Conservation (phyloP, 139 green algal species). For the Gonium pectorale region DNA sequence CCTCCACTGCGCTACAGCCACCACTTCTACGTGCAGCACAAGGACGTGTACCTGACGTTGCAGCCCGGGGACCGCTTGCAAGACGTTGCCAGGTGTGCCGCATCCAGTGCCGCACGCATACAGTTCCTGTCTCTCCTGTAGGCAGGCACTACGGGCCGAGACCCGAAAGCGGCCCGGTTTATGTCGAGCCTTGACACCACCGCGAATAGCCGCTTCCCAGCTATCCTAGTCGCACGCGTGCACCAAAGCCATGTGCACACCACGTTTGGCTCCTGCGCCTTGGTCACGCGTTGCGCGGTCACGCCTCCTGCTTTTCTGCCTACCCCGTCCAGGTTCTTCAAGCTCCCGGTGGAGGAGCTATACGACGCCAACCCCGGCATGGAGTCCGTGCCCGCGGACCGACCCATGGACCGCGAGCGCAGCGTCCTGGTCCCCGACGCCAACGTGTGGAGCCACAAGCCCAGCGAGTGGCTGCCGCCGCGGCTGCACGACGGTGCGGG, state of each 20-base stretch:
- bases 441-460: conserved; percentile 51
- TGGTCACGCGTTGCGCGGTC: too few relatives aligned
- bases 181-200: too few relatives aligned
- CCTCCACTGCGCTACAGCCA: too few relatives aligned
- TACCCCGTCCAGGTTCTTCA: conserved; percentile 28
- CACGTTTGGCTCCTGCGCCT: too few relatives aligned
- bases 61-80: background rate
- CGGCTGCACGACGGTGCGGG: conserved; percentile 43
- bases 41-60: conserved; percentile 32
- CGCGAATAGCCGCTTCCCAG: too few relatives aligned
- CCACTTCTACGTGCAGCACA: conserved; percentile 52
- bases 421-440: conserved; percentile 5
- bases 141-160: too few relatives aligned
- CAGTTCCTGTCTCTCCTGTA: too few relatives aligned
- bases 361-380: conserved; percentile 33
- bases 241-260: too few relatives aligned
- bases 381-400: background rate
- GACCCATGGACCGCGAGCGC: conserved; percentile 16
- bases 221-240: too few relatives aligned
- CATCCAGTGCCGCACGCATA: too few relatives aligned
- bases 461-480: conserved; percentile 40
- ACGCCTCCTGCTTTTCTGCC: background rate
- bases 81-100: conserved; percentile 33
- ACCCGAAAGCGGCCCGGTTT: too few relatives aligned
- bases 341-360: conserved; percentile 16